Evolutionary conservation across 352 stramenopile genomes (phyloP), one percentile per base, ranked within the genome.

Genomic region (Globisporangium viniferum): DNA sequence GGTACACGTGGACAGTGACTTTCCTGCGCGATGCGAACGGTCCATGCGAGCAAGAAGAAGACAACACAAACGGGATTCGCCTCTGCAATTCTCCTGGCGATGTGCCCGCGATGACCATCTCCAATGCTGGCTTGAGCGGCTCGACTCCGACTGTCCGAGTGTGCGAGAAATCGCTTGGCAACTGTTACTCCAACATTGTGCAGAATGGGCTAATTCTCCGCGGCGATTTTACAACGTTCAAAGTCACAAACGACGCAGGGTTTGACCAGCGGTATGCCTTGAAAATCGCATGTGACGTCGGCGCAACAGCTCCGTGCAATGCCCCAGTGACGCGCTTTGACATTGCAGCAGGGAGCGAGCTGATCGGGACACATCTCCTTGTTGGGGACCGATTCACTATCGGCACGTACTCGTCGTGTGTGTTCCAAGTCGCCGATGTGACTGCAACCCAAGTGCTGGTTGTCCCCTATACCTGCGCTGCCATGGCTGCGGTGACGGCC

Each of bases 1-100:
- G 94, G 1, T 99, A 99, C 70, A 86, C 83, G 14, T 99, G 97
- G 97, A 97, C 86, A 5, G 79, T 99, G 29, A 98, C 95, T 10
- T 99, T 99, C 66, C 73, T 99, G 12, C 78, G 89, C 59, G 97
- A 99, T 53, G 70, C 72, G 1, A 83, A 76, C 31, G 82, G 82
- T 8, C 72, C 78, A 5, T 97, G 82, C 33, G 74, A 93, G 44
- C 76, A 93, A 65, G 73, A 84, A 65, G 84, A 92, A 44, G 79
- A 91, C 66, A 74, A 24, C 1, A 58, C 65, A 0, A 71, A 63
- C n/a, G 86, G 83, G 1, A 73, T 77, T 9, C 73, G 76, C 20
- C 73, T 96, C 1, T 99, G 96, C 72, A 99, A 99, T 67, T 84
- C 94, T 2, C 94, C 95, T 1, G 95, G 96, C 29, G 79, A 99